phyloP scores from a whole-genome alignment of 2,329 filamentous ascomycete species.

The Trichoderma afroharzianum region DNA sequence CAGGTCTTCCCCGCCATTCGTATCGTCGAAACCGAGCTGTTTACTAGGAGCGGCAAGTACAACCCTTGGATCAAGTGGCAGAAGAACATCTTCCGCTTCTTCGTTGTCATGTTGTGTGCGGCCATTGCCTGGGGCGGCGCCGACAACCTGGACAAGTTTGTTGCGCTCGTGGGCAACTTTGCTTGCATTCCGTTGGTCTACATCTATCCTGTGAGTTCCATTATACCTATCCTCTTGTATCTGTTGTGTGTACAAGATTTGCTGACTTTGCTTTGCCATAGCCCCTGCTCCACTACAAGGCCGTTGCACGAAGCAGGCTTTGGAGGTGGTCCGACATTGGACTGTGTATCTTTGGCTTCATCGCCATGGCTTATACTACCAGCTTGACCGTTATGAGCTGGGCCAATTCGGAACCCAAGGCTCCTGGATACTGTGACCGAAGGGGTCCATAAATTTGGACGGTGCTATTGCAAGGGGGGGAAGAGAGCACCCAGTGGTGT shows the following conservation, averaged over 20 bases:
- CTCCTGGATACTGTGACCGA: constrained; percentile 54
- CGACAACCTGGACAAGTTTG: constrained; percentile 94
- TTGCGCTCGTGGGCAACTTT: constrained; percentile 93
- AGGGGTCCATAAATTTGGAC: constrained; percentile 19
- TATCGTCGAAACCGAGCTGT: constrained; percentile 91
- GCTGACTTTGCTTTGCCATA: constrained; percentile 41
- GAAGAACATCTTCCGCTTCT: constrained; percentile 96
- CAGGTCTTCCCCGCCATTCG: constrained; percentile 98
- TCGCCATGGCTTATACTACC: constrained; percentile 92
- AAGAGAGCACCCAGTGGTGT: neutral
- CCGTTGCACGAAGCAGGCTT: constrained; percentile 64
- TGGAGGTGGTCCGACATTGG: constrained; percentile 70
- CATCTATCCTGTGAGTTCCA: constrained; percentile 82
- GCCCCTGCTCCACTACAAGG: constrained; percentile 86
- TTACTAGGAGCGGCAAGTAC: constrained; percentile 92
- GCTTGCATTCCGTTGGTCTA: constrained; percentile 96
- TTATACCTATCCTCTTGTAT: neutral
- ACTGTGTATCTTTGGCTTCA: constrained; percentile 75
- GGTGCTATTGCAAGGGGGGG: neutral
- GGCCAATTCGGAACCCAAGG: constrained; percentile 55
- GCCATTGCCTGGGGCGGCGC: constrained; percentile 88
- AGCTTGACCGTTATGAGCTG: constrained; percentile 82
- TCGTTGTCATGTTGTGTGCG: constrained; percentile 82
- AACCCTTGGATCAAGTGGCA: constrained; percentile 99
- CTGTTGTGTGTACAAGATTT: neutral